Conservation (phyloP, 2,329 filamentous ascomycete genomes). For the Plectosphaerella sp. region DNA sequence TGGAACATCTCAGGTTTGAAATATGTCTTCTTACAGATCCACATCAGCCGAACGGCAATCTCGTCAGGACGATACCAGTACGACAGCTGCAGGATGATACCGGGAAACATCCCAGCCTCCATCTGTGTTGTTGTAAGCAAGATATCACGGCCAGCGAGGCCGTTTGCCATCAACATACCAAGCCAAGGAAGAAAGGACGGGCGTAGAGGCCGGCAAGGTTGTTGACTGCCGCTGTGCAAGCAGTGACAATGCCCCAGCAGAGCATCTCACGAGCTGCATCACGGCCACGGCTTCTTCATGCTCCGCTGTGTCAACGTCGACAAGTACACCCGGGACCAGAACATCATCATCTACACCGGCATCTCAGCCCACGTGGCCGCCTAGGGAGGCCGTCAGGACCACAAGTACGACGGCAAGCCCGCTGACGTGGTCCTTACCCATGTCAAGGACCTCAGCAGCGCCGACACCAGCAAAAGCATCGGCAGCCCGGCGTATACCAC, state of each 20-base stretch:
- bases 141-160: conserved; percentile 2
- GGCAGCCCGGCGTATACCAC: conserved; percentile 55
- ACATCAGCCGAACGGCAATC: conserved; percentile 37
- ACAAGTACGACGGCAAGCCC: conserved; percentile 33
- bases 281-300: conserved; percentile 57
- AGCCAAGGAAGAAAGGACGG: conserved; percentile 30
- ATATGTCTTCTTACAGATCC: conserved; percentile 30
- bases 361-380: conserved; percentile 54
- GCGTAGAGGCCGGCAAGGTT: conserved; percentile 31
- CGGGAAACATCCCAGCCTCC: conserved; percentile 36
- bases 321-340: conserved; percentile 49
- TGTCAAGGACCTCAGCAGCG: conserved; percentile 53
- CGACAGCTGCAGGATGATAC: conserved; percentile 36
- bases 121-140: conserved; percentile 15
- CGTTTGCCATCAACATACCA: conserved; percentile 26
- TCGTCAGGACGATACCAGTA: conserved; percentile 46
- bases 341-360: conserved; percentile 55
- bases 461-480: conserved; percentile 31
- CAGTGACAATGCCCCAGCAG: conserved; percentile 29
- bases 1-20: conserved; percentile 31
- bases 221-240: conserved; percentile 27
- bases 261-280: conserved; percentile 50
- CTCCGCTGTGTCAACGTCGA: conserved; percentile 53
- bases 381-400: conserved; percentile 48
- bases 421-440: conserved; percentile 53